phyloP scores from a whole-genome alignment of 345 rosid genomes.

The Populus nigra region DNA sequence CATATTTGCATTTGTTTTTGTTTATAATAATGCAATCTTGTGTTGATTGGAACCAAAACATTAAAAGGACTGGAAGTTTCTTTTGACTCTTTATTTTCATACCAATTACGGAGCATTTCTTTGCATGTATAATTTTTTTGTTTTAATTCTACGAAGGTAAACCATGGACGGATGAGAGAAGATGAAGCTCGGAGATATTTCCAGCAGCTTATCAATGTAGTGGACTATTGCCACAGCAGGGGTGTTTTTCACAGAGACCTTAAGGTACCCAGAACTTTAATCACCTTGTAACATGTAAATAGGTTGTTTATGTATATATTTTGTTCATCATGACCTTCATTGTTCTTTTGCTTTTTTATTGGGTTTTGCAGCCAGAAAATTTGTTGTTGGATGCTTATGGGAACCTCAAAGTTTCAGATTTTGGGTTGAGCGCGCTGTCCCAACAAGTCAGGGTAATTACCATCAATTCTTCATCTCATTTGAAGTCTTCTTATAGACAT shows the following conservation, averaged over 20 bases:
- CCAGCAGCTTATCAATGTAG: conserved; percentile 92
- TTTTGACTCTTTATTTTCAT: background rate
- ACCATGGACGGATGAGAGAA: conserved; percentile 89
- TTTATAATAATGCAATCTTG: background rate
- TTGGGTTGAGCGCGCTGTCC: conserved; percentile 95
- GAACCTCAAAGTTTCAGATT: conserved; percentile 93
- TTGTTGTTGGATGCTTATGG: conserved; percentile 78
- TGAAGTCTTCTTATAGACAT: background rate
- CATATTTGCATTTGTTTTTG: background rate
- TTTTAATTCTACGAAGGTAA: conserved; percentile 51
- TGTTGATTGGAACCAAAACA: background rate
- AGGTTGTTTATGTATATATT: background rate
- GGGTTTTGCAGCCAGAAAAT: conserved; percentile 75
- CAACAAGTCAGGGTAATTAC: conserved; percentile 87
- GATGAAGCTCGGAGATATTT: conserved; percentile 85
- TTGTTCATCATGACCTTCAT: background rate
- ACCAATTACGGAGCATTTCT: background rate
- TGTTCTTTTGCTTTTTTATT: conserved; percentile 13
- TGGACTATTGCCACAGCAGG: conserved; percentile 97
- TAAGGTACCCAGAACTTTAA: conserved; percentile 50
- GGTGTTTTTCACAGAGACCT: conserved; percentile 98
- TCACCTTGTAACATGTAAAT: background rate
- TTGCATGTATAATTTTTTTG: background rate
- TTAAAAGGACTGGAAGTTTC: background rate
- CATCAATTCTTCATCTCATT: conserved; percentile 1